phyloP scores from a whole-genome alignment of 2,329 filamentous ascomycete species.

The Epichloe elymi region DNA sequence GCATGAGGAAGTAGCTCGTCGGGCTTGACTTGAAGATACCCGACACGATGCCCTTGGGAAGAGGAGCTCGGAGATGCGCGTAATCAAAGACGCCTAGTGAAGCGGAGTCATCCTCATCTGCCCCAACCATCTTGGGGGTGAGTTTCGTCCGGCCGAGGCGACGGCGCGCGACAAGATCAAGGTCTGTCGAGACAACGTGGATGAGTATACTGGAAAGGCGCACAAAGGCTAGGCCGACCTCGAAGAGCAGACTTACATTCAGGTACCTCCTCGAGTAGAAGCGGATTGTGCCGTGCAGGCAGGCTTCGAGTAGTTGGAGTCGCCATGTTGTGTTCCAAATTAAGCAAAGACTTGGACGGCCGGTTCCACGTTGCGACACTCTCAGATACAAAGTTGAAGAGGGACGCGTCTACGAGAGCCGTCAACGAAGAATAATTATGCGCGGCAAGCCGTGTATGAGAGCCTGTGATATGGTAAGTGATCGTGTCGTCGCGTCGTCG shows the following conservation, averaged over 20 bases:
- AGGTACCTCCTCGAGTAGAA: constrained; percentile 52
- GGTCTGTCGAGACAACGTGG: constrained; percentile 32
- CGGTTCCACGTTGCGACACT: constrained; percentile 2
- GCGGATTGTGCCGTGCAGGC: constrained; percentile 50
- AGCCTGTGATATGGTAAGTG: background rate
- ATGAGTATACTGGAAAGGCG: background rate
- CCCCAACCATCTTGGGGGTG: constrained; percentile 63
- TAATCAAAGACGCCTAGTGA: constrained; percentile 85
- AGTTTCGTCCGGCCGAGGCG: constrained; percentile 89
- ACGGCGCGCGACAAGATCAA: constrained; percentile 67
- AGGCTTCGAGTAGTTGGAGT: constrained; percentile 30
- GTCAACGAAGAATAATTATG: background rate
- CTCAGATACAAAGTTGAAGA: background rate
- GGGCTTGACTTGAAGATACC: constrained; percentile 87
- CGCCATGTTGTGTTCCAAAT: constrained; percentile 18
- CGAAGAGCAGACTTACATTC: constrained; percentile 34
- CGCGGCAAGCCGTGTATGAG: background rate
- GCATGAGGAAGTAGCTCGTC: constrained; percentile 94
- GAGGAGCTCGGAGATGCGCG: constrained; percentile 80
- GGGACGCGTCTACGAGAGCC: background rate
- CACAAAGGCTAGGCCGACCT: background rate
- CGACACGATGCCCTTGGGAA: constrained; percentile 82
- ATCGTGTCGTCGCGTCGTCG: background rate
- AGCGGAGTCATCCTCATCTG: constrained; percentile 59
- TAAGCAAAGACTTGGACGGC: background rate